Percentiles rank a stretch among this genome's conserved stretches.
Evolutionary conservation across 306 rosid genomes (phyloP).

Genomic region (Prunus armeniaca): DNA sequence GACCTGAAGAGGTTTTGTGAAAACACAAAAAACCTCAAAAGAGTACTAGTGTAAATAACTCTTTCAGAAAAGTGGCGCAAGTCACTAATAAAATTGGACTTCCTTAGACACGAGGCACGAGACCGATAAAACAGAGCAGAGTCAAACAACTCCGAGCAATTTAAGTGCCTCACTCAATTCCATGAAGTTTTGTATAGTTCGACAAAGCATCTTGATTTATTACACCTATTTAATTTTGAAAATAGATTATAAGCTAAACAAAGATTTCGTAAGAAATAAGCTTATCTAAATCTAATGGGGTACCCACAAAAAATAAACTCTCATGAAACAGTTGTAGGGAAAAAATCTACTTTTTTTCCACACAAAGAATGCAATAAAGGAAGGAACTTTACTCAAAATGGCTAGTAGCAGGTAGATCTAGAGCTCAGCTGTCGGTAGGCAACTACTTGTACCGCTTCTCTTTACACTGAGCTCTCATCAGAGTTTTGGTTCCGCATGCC

Average conservation of each 20-base stretch:
- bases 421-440: constrained; percentile 34
- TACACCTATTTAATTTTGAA: not conserved
- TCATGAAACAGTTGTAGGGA: too few relatives aligned
- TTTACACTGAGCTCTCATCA: not conserved
- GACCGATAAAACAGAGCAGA: not conserved
- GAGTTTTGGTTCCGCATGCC: constrained; percentile 1
- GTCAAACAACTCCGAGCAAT: not conserved
- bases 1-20: fast-evolving
- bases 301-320: too few relatives aligned
- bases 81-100: too few relatives aligned
- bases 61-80: too few relatives aligned
- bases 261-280: too few relatives aligned
- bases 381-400: constrained; percentile 1
- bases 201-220: constrained; percentile 8
- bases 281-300: too few relatives aligned
- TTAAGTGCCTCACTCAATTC: constrained; percentile 11
- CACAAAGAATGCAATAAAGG: not conserved
- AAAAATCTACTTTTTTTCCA: not conserved
- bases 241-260: too few relatives aligned
- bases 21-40: too few relatives aligned
- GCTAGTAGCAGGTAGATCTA: constrained; percentile 15
- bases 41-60: too few relatives aligned
- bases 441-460: not conserved
- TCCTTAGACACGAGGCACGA: too few relatives aligned
- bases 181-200: not conserved